These are phyloP conservation scores for Naganishia cerealis DNA, from an alignment of 1,284 basidiomycete genomes.

Conservation along the genomic window DNA sequence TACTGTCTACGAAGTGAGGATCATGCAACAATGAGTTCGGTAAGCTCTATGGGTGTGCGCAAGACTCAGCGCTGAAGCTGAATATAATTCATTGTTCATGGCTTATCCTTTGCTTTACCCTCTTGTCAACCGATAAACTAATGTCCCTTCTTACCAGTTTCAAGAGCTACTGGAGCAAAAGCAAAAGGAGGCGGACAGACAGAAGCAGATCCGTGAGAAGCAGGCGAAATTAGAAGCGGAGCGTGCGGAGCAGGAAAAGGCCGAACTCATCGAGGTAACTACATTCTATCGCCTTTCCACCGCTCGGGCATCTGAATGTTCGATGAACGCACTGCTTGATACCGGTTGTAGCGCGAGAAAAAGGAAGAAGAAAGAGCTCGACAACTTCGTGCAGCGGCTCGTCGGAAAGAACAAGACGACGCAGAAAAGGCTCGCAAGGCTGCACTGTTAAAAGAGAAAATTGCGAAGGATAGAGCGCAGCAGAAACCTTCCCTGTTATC, in stretches of 20 bases:
- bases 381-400: conserved; percentile 24
- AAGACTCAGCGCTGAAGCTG: neutral
- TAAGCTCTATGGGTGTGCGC: neutral
- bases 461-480: conserved; percentile 1
- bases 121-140: neutral
- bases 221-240: conserved; percentile 11
- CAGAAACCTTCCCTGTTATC: conserved; percentile 7
- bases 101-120: neutral
- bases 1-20: neutral
- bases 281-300: too few species aligned
- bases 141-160: conserved; percentile 8
- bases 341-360: conserved; percentile 20
- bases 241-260: conserved; percentile 20
- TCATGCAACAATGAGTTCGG: conserved; percentile 20
- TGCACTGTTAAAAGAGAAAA: conserved; percentile 10
- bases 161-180: conserved; percentile 32
- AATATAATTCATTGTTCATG: neutral
- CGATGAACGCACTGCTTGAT: neutral
- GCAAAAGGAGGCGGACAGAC: conserved; percentile 24
- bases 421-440: conserved; percentile 24
- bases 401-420: conserved; percentile 30
- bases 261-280: conserved; percentile 11
- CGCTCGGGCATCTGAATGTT: neutral
- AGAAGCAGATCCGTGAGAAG: conserved; percentile 23
- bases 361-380: conserved; percentile 27